Base-by-base conservation (phyloP, 2,329 filamentous ascomycete genomes). In the Scytalidium lignicola region DNA sequence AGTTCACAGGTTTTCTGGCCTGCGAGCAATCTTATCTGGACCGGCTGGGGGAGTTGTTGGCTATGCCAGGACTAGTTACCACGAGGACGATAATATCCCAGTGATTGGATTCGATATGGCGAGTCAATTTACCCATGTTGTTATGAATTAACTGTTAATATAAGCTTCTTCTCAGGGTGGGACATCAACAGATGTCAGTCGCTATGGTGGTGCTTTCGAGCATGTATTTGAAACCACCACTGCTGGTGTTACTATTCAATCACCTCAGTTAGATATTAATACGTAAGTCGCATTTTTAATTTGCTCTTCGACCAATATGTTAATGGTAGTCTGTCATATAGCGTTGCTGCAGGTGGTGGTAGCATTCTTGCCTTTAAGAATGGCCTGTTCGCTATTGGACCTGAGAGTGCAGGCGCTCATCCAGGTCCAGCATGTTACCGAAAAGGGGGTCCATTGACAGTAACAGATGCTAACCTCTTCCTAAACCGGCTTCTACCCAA, bases 401-500 rank as follows among this genome's bases (percentile, higher is more conserved):
- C 85, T 0, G 82, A 84, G 59, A 50, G 46, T 19, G 57, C 55
- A 8, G 60, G 87, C 92, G 63, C 86, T 92, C 88, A 95, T 60
- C 90, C 90, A 0, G 90, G 90, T 0, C 90, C 90, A 9, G 88
- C 89, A 1, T 95, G 90, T 58, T 96, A 96, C 66, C 79, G 90
- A 19, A 95, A 96, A 65, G 88, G 86, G 0, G 90, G 90, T 0
- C 90, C 90, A 2, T 75, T 92, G 3, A 91, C 90, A 0, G 90
- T 96, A 18, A 96, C 90, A 0, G 90, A 96, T 62, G 90, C 90
- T 1, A 95, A 95, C 59, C 67, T 95, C 4, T 88, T 89, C 58
- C 79, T 96, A 0, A 90, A 90, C 0, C 79, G 90, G 28, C 72
- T 96, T 2, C 69, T 95, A 1, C 90, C 91, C 0, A 88, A 92